These are phyloP conservation scores for Colletotrichum brevisporum DNA, from an alignment of 2,329 filamentous ascomycete genomes.

Conservation along the genomic window DNA sequence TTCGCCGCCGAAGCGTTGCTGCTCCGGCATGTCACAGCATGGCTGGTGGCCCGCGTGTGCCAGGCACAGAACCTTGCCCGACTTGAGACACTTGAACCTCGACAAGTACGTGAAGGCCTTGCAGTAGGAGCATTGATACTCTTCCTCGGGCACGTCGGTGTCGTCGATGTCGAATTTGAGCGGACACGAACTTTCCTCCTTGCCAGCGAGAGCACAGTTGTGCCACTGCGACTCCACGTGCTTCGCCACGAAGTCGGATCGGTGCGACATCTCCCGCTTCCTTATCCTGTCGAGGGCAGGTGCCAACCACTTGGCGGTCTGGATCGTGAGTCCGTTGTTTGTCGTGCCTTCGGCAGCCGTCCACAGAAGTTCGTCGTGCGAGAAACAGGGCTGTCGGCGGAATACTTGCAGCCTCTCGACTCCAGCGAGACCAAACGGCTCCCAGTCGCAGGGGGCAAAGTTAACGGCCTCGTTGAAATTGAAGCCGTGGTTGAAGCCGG, in stretches of 20 bases:
- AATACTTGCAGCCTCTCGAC: slow-evolving; percentile 90
- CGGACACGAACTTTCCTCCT: slow-evolving; percentile 67
- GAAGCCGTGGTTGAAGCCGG: slow-evolving; percentile 98
- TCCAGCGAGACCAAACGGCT: slow-evolving; percentile 88
- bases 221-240: slow-evolving; percentile 71
- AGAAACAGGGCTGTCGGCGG: slow-evolving; percentile 94
- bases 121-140: slow-evolving; percentile 92
- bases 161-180: slow-evolving; percentile 77
- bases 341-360: slow-evolving; percentile 87
- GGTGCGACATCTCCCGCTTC: slow-evolving; percentile 78
- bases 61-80: slow-evolving; percentile 86
- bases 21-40: slow-evolving; percentile 80
- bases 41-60: slow-evolving; percentile 84
- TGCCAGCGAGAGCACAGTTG: slow-evolving; percentile 65
- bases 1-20: slow-evolving; percentile 76
- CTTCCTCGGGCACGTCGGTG: slow-evolving; percentile 86
- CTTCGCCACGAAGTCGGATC: slow-evolving; percentile 77
- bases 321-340: slow-evolving; percentile 76
- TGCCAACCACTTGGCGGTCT: slow-evolving; percentile 94
- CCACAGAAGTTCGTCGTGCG: slow-evolving; percentile 93
- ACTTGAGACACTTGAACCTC: slow-evolving; percentile 86
- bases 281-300: slow-evolving; percentile 87
- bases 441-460: slow-evolving; percentile 96
- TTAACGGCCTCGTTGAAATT: slow-evolving; percentile 99
- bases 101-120: slow-evolving; percentile 94